Evolutionary conservation across 1,139 yeast species (phyloP), one percentile per base, ranked within the genome.

Genomic region (Taphrina wiesneri): DNA sequence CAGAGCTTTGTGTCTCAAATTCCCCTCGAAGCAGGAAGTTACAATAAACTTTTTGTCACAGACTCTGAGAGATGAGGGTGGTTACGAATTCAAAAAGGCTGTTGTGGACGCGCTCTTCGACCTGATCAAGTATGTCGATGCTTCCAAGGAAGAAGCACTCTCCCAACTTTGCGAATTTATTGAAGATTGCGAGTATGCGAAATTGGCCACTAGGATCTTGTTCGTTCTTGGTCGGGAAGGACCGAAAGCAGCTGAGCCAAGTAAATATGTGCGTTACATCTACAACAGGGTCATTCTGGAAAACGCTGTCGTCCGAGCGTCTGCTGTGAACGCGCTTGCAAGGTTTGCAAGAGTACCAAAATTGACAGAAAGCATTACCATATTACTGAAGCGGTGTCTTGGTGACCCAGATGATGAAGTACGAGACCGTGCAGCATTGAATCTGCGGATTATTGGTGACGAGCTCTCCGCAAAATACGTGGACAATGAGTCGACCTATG

Each of bases 111-210:
- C 98, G 0, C 83, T 93, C 71, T 87, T 92, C 72, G 98, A 93
- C 75, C 83, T 93, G 78, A 90, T 93, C 73, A 87, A 87, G 71
- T 90, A 88, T 74, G 86, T 91, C 69, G 96, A 96, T 30, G 87
- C 85, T 67, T 90, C 95, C n/a, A 86, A 90, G 73, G 96, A 90
- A 73, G 73, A 72, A 26, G 96, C 96, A 36, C 81, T 93, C 74
- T 90, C 89, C 79, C 88, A 88, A 75, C 82, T 95, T 72, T 91
- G 98, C 81, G 99, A 93, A 77, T 91, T 91, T 74, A 95, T 93
- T 72, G 99, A 95, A 78, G 99, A 93, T 80, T 93, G 98, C 79
- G 99, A 93, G 78, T 93, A 83, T 79, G 89, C 97, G 46, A 97
- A 91, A 77, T 85, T 93, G 69, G 85, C 96, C 41, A 97, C 92